These are phyloP conservation scores for Blastobotrys chiropterorum DNA, from an alignment of 805 yeast genomes.

Conservation along the genomic window DNA sequence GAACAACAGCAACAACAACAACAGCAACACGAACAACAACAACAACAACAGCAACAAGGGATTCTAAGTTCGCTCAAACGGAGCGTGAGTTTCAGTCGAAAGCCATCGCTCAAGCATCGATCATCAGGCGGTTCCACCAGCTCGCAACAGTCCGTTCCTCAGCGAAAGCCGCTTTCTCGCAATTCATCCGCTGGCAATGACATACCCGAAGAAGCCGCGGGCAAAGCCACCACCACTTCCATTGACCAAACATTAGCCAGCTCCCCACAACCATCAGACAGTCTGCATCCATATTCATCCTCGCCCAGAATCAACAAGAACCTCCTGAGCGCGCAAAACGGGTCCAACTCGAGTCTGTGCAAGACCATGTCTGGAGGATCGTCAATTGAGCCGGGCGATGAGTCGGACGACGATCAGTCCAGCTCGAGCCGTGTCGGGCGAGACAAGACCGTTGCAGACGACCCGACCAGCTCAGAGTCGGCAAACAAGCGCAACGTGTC, in stretches of 20 bases:
- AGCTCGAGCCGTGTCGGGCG: no score
- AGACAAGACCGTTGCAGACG: no score
- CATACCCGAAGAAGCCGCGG: slow-evolving; percentile 1
- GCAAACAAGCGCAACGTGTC: slow-evolving; percentile 12
- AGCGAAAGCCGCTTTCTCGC: slow-evolving; percentile 1
- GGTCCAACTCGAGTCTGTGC: slow-evolving; percentile 17
- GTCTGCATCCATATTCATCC: slow-evolving; percentile 7
- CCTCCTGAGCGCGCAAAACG: slow-evolving; percentile 13
- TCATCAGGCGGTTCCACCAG: background rate
- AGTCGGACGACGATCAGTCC: slow-evolving; percentile 5
- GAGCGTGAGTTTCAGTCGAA: slow-evolving; percentile 14
- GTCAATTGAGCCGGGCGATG: slow-evolving; percentile 11
- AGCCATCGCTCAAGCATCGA: background rate
- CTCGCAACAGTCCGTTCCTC: background rate
- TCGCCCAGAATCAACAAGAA: slow-evolving; percentile 8
- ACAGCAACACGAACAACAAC: no score
- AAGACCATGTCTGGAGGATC: slow-evolving; percentile 15
- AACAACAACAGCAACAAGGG: no score
- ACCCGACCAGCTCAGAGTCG: no score
- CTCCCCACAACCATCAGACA: slow-evolving; percentile 8
- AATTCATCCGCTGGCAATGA: no score
- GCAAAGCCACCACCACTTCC: slow-evolving; percentile 12
- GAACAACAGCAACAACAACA: background rate
- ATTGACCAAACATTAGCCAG: slow-evolving; percentile 20
- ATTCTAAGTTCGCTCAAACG: slow-evolving; percentile 13